Base-by-base conservation (phyloP, 768 basidiomycete genomes). In the Termitomyces titanicus region DNA sequence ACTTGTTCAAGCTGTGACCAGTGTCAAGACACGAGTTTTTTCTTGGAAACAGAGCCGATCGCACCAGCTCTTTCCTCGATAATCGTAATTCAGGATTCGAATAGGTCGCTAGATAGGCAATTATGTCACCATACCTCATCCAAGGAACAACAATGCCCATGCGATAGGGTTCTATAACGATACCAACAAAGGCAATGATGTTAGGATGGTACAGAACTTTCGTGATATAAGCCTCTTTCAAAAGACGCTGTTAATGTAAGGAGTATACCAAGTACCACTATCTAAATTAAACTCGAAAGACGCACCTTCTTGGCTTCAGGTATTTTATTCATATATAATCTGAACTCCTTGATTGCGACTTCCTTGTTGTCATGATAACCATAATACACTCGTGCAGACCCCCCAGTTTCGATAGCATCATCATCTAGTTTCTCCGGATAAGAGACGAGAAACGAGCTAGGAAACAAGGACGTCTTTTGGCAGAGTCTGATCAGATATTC, bases 91-190 rank as follows among this genome's bases (percentile, higher is more conserved):
- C 38, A 27, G 31, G 29, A 31, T 6, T 45, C 8, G 33, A 43
- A n/a, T 40, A 39, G 11, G 11, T 27, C 22, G 11, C 31, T 38
- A 70, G 13, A 47, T 58, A 64, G 20, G 62, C 53, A 5, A 56
- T 17, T 17, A 69, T 53, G 3, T 66, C 61, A 1, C 71, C 71
- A 17, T 67, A 58, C 38, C 59, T 49, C 70, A 71, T 70, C 68
- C 70, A 70, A 1, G 67, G 66, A 3, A 61, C 59, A 3, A 72
- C 27, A 18, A 72, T 65, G 25, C 60, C 62, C 24, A 64, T 39
- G 13, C 61, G 50, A 6, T 37, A 24, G 1, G 57, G 47, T 37
- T 61, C 55, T 51, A 61, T 49, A 44, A 64, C 58, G 27, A 64
- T 29, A 15, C 64, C 66, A 12, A 63, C 53, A 51, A 64, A 68